Evolutionary conservation across 2,329 filamentous ascomycete species (phyloP), one percentile per base, ranked within the genome.

Genomic region (Exophiala spinifera): DNA sequence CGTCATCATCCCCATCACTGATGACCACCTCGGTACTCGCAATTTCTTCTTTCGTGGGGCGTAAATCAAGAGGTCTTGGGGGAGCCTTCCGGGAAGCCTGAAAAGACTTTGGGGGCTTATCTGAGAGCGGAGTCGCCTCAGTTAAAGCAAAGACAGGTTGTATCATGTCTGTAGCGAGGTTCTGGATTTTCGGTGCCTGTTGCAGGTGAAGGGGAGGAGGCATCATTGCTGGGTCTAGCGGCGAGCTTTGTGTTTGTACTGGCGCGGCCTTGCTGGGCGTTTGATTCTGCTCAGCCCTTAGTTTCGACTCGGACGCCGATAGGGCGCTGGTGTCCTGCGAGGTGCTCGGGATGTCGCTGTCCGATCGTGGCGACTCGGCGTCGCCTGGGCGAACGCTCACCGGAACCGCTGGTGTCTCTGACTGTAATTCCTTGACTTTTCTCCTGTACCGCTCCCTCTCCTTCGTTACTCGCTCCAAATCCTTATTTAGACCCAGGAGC

Each of bases 381-480:
- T 54, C 57, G 34, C 53, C 63, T 13, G 60, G 55, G 28, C 69
- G 69, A 14, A 72, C 68, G 33, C 47, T 46, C 4, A 33, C 39
- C n/a, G 36, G 73, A 74, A 34, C 36, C n/a, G 51, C 21, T 20
- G 54, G 43, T 20, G 75, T 70, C 54, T 79, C 74, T 25, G 73
- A 74, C 61, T 83, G 72, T 55, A 82, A 70, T 52, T 97, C 91
- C 71, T 95, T 96, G 40, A 95, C 70, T 71, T 94, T 96, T 70
- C 87, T 91, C 64, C 89, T 85, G 68, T 97, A 97, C 64, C 87
- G 87, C 62, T 97, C 92, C 72, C 96, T 96, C 63, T 97, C 94
- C 69, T 95, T 95, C 61, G 96, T 72, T 1, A 91, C 85, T 49
- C 89, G 84, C 71, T 97, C 92, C 11, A 99, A 76, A 68, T 99